Base-by-base conservation (phyloP, 306 rosid species). In the Glycine tomentella region DNA sequence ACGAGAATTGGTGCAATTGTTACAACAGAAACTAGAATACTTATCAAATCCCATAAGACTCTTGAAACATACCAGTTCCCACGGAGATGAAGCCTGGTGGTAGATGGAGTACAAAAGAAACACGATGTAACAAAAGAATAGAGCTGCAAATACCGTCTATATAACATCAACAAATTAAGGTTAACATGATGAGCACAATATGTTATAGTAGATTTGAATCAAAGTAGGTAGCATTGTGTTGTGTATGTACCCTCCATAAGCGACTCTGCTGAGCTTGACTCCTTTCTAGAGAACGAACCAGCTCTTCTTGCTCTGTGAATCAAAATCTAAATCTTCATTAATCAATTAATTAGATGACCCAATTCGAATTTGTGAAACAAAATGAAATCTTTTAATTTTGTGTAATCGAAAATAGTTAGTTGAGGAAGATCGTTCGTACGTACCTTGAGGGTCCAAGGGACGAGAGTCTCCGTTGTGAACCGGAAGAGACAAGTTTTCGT, bases 31-130 rank as follows among this genome's bases (percentile, higher is more conserved):
- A 52, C 46, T 14, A 52, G 15, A 42, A 25, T 25, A 25, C 1
- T 25, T 0, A 25, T 25, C 31, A 25, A 25, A 25, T 25, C 31
- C 33, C n/a, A 36, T 3, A 14, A 38, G 48, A 78, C 11, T 36
- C 40, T 25, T 25, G 77, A 72, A 15, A 10, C 95, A 62, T 91
- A 95, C 99, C 96, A 93, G 85, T 85, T 93, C 92, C 98, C 98
- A 95, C 3, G 98, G 98, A 72, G 92, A 86, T 84, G 87, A 78
- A 88, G 82, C 87, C 85, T 93, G 99, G 78, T 87, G 87, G 84
- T 75, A 84, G 83, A 91, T 91, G 52, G 99, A 91, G 89, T 89
- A 90, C 64, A 90, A 62, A 63, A 88, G 93, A 83, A 95, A 93
- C 42, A 72, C 50, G 51, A 86, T 81, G 73, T 88, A 91, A 78